phyloP scores from a whole-genome alignment of 192 early-diverging fungal genomes.

The Phycomyces nitens region DNA sequence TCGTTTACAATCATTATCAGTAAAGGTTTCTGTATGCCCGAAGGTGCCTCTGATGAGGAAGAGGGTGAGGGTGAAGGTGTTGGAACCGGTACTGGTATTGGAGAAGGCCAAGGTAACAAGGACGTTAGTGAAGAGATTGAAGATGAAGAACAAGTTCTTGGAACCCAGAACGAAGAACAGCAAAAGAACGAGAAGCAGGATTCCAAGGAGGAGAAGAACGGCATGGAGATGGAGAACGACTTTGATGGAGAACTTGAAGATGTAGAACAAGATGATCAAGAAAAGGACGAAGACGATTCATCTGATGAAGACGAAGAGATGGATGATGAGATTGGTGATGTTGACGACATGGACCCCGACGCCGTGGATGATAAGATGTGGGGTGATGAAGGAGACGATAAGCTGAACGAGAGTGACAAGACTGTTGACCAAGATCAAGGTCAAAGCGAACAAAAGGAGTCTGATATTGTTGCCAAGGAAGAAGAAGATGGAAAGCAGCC shows the following conservation, averaged over 20 bases:
- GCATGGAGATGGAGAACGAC: conserved; percentile 95
- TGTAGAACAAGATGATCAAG: conserved; percentile 65
- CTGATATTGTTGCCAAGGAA: conserved; percentile 66
- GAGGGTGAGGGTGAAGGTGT: conserved; percentile 58
- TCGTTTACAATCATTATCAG: conserved; percentile 68
- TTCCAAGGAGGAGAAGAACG: conserved; percentile 77
- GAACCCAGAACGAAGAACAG: conserved; percentile 67
- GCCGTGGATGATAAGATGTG: conserved; percentile 97
- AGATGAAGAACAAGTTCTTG: conserved; percentile 93
- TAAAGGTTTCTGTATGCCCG: conserved; percentile 87
- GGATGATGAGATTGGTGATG: conserved; percentile 90
- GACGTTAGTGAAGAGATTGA: conserved; percentile 98
- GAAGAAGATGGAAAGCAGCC: conserved; percentile 44
- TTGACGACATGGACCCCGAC: conserved; percentile 82
- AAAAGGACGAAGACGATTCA: conserved; percentile 63
- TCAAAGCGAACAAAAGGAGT: conserved; percentile 46
- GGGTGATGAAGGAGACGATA: conserved; percentile 75
- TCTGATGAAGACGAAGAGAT: conserved; percentile 69
- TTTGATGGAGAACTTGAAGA: conserved; percentile 92
- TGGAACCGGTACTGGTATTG: conserved; percentile 78
- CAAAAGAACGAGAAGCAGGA: conserved; percentile 55
- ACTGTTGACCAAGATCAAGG: conserved; percentile 57
- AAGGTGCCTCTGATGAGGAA: conserved; percentile 56
- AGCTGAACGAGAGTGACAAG: conserved; percentile 65
- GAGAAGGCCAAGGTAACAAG: conserved; percentile 90